Conservation (phyloP, 192 early-diverging fungal species). For the Funneliformis mosseae region DNA sequence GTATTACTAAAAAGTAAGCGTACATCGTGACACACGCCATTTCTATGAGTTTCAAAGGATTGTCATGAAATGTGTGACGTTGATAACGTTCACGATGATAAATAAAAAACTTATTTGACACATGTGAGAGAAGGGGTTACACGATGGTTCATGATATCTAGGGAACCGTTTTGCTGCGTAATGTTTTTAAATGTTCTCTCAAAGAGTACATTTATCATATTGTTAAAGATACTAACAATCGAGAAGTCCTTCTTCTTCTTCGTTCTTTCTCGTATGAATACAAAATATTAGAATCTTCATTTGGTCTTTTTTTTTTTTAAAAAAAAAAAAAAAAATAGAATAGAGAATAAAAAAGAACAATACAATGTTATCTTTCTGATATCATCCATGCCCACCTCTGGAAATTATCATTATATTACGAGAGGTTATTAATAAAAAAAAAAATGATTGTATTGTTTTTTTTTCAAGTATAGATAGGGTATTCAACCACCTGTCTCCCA, state of each 20-base stretch:
- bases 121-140: neutral
- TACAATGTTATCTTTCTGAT: no score
- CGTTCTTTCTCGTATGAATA: neutral
- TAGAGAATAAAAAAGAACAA: no score
- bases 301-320: neutral
- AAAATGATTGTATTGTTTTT: no score
- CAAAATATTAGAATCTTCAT: neutral
- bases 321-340: neutral
- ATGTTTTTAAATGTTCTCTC: neutral
- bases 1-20: neutral
- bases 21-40: neutral
- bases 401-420: no score
- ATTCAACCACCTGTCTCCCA: neutral
- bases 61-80: neutral
- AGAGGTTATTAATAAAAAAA: no score
- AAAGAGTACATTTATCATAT: neutral
- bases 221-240: neutral
- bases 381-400: no score
- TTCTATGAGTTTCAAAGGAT: neutral
- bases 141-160: neutral
- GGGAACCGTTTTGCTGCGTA: neutral
- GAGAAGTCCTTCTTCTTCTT: neutral
- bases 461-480: no score
- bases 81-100: neutral
- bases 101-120: neutral